These are phyloP conservation scores for Plasmopara halstedii DNA, from an alignment of 352 stramenopile genomes.

Conservation along the genomic window DNA sequence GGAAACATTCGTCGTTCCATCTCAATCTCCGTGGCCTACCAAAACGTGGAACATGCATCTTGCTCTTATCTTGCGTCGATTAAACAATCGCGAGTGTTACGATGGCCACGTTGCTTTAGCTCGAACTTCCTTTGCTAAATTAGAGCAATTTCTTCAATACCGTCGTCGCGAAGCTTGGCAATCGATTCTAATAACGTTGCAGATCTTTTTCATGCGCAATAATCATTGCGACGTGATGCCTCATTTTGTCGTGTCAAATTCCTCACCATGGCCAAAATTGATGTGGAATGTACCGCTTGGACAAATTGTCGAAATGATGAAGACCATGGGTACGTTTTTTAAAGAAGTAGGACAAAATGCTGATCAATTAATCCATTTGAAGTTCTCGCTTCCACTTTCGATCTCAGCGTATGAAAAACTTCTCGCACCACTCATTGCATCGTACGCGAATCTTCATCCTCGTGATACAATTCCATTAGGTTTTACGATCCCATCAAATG, in stretches of 20 bases:
- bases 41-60: constrained; percentile 24
- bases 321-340: constrained; percentile 15
- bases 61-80: constrained; percentile 10
- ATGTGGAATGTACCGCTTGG: constrained; percentile 18
- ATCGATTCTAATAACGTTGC: constrained; percentile 12
- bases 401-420: constrained; percentile 15
- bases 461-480: constrained; percentile 9
- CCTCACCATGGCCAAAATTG: constrained; percentile 6
- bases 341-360: constrained; percentile 11
- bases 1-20: constrained; percentile 14
- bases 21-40: constrained; percentile 12
- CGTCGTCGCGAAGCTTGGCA: constrained; percentile 18
- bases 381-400: constrained; percentile 14
- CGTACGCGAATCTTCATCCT: constrained; percentile 13
- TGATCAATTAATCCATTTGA: constrained; percentile 8
- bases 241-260: constrained; percentile 15
- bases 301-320: constrained; percentile 20
- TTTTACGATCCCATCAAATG: constrained; percentile 10
- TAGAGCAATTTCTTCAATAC: constrained; percentile 5
- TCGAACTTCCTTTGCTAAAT: constrained; percentile 3
- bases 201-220: constrained; percentile 3
- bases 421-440: constrained; percentile 16
- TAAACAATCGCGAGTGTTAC: constrained; percentile 15
- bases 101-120: constrained; percentile 14
- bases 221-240: constrained; percentile 13